These are phyloP conservation scores for Fraxinus anomala DNA, from an alignment of 257 asterid genomes.

Conservation along the genomic window DNA sequence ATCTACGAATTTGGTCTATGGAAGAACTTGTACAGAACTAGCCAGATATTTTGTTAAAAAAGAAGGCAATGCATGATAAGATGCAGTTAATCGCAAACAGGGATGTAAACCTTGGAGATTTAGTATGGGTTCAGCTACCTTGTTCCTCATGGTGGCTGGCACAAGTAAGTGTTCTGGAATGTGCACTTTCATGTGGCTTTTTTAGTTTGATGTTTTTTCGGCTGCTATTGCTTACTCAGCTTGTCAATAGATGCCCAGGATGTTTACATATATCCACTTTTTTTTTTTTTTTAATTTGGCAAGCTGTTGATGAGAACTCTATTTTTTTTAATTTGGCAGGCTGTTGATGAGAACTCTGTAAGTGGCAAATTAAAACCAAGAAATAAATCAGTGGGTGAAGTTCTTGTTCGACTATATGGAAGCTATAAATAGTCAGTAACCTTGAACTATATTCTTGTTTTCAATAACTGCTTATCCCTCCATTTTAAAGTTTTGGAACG, in stretches of 20 bases:
- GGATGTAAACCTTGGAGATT: constrained; percentile 20
- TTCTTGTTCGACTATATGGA: constrained; percentile 27
- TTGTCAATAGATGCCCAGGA: background rate
- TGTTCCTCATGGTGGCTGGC: constrained; percentile 30
- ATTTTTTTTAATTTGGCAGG: background rate
- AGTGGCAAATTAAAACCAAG: background rate
- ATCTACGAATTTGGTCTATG: background rate
- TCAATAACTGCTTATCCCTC: background rate
- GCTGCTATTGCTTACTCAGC: background rate
- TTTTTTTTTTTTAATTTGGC: background rate
- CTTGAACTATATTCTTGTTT: background rate
- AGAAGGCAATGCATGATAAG: background rate
- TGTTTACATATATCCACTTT: background rate
- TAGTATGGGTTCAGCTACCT: constrained; percentile 26
- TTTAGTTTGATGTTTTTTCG: background rate
- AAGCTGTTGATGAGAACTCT: constrained; percentile 24
- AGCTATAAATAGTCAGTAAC: constrained; percentile 26
- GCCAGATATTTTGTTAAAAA: constrained; percentile 14
- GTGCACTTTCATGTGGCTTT: constrained; percentile 1
- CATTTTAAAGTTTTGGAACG: background rate
- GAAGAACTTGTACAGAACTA: background rate
- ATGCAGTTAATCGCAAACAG: background rate
- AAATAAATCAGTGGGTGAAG: constrained; percentile 10
- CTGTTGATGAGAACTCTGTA: constrained; percentile 22
- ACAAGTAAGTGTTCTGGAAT: constrained; percentile 16